Percentiles rank a stretch among this genome's conserved stretches.
phyloP scores from a whole-genome alignment of 176 grass and related monocot genomes.

The Oryza meyeriana region DNA sequence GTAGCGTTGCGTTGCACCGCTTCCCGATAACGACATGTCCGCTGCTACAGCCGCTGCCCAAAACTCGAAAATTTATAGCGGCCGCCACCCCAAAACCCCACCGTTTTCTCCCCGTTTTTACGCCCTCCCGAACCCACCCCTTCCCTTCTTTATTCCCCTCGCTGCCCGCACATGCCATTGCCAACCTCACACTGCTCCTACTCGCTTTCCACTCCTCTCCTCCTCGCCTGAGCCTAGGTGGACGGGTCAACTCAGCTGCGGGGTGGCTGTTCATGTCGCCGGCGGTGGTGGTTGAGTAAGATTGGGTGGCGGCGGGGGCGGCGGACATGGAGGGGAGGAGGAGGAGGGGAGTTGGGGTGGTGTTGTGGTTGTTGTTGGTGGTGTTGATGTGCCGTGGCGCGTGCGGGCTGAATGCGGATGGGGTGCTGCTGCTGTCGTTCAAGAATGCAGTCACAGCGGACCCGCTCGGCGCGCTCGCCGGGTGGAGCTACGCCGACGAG shows the following conservation, averaged over 20 bases:
- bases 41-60: not conserved
- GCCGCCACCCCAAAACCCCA: not conserved
- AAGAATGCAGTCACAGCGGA: conserved; percentile 66
- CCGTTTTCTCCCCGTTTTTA: not conserved
- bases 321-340: conserved; percentile 2
- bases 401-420: conserved; percentile 51
- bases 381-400: conserved; percentile 10
- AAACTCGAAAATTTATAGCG: conserved; percentile 11
- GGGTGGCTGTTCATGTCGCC: conserved; percentile 15
- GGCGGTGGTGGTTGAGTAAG: not conserved
- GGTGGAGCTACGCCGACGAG: conserved; percentile 61
- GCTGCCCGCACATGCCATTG: conserved; percentile 47
- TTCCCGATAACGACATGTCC: conserved; percentile 7
- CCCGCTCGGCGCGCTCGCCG: conserved; percentile 55
- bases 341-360: not conserved
- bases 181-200: conserved; percentile 17
- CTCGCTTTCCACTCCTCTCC: not conserved
- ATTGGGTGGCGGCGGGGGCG: not conserved
- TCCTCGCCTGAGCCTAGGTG: not conserved
- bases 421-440: conserved; percentile 71
- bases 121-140: conserved; percentile 1
- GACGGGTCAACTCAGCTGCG: not conserved
- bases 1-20: not conserved
- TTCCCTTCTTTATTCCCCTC: conserved; percentile 45
- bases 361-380: not conserved